phyloP scores from a whole-genome alignment of 2,329 filamentous ascomycete species.

The Exophiala lecanii-corni region DNA sequence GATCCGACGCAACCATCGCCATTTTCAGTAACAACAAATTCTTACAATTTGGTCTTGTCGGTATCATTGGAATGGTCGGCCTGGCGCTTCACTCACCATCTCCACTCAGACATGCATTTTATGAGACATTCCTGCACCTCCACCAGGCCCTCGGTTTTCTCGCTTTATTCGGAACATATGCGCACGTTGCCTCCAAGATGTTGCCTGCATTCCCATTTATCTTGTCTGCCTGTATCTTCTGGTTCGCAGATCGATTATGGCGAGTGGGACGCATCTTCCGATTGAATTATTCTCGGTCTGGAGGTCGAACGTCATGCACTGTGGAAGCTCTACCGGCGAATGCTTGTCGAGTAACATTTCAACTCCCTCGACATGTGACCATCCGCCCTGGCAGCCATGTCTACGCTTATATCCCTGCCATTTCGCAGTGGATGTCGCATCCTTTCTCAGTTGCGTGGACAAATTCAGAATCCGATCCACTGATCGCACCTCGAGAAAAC shows the following conservation, averaged over 20 bases:
- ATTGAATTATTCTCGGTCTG: constrained; percentile 47
- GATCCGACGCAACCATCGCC: constrained; percentile 45
- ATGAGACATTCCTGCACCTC: constrained; percentile 45
- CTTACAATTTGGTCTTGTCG: constrained; percentile 43
- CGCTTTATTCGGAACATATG: constrained; percentile 41
- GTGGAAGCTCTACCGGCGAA: constrained; percentile 57
- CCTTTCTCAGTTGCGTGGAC: constrained; percentile 47
- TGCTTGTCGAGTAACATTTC: constrained; percentile 58
- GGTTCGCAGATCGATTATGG: constrained; percentile 40
- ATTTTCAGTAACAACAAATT: constrained; percentile 37
- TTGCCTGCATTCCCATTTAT: constrained; percentile 41
- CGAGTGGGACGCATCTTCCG: constrained; percentile 48
- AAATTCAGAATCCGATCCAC: constrained; percentile 29
- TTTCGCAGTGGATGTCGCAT: constrained; percentile 46
- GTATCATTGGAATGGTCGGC: constrained; percentile 37
- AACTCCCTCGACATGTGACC: constrained; percentile 50
- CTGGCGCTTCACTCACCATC: constrained; percentile 43
- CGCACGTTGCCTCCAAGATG: constrained; percentile 39
- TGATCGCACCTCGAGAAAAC: constrained; percentile 14
- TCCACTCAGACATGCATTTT: constrained; percentile 42
- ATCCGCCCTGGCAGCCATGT: constrained; percentile 56
- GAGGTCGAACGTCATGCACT: constrained; percentile 48
- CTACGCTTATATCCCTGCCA: constrained; percentile 54
- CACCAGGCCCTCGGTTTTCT: constrained; percentile 43
- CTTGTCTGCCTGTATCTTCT: constrained; percentile 35